Base-by-base conservation (phyloP, 768 basidiomycete species). In the Xerocomus brunneocitrinus region DNA sequence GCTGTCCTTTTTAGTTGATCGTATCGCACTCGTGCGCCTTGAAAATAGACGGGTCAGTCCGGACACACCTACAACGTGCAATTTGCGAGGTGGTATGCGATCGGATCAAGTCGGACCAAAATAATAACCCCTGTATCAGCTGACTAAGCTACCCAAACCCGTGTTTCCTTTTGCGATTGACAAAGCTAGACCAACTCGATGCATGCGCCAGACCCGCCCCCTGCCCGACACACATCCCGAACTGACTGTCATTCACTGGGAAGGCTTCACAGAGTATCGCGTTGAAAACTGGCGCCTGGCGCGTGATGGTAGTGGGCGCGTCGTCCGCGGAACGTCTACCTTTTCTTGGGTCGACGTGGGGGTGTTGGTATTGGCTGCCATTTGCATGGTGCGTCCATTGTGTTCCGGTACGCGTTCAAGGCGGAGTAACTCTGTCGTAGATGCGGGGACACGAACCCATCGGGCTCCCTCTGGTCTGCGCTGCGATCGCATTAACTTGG, bases 181-280 rank as follows among this genome's bases (percentile, higher is more conserved):
- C 19, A 19, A 19, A 19, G 1, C 19, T 19, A 19, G 19, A 19
- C 25, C 13, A 28, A 30, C 14, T 45, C 44, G 22, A 67, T 68
- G 73, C 58, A 77, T 76, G 74, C 68, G 56, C 62, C 65, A 59
- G 53, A 67, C 62, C 50, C 63, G 57, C 50, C 76, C 76, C 43
- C 63, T 78, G 27, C 65, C 62, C 34, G 66, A 69, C 54, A 65
- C 66, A 41, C 67, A 75, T 44, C 84, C 84, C 47, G 79, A 87
- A 61, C 73, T 87, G 55, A 71, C 72, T 7, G 61, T 85, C 38
- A 60, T 76, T 42, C 66, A 74, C 35, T 72, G 67, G 56, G 71
- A 73, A 36, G 78, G 74, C 16, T 82, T 74, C 63, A 71, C 70
- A 45, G 86, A 89, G 64, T 87, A 84, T 54, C 75, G 80, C 47